Percentiles rank a stretch among this genome's conserved stretches.
phyloP scores from a whole-genome alignment of 2,329 filamentous ascomycete species.

The Exophiala calicioides region DNA sequence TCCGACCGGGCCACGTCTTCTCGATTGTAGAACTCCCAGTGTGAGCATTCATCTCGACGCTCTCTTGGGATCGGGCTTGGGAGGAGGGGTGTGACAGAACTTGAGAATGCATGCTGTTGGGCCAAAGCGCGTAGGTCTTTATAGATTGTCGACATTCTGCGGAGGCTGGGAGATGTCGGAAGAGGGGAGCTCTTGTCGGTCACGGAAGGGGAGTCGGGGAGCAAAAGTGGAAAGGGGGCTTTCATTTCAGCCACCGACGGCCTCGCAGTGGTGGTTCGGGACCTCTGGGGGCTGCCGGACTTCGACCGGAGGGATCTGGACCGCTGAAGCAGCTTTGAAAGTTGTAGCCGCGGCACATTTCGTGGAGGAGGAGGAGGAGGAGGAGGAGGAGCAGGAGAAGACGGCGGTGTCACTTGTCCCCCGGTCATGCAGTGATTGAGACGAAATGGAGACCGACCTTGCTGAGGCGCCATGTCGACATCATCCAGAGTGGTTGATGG shows the following conservation, averaged over 20 bases:
- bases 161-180: constrained; percentile 9
- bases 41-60: background rate
- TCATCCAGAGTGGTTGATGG: constrained; percentile 1
- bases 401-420: constrained; percentile 18
- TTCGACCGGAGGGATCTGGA: constrained; percentile 15
- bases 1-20: background rate
- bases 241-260: constrained; percentile 8
- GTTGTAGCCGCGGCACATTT: constrained; percentile 10
- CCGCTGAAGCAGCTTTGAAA: constrained; percentile 21
- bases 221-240: constrained; percentile 11
- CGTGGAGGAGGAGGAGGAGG: background rate
- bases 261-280: constrained; percentile 1
- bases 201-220: constrained; percentile 9
- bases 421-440: constrained; percentile 15
- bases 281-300: background rate
- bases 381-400: constrained; percentile 5
- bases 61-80: constrained; percentile 20
- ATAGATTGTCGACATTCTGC: constrained; percentile 22
- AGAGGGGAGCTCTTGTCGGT: constrained; percentile 2
- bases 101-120: constrained; percentile 5
- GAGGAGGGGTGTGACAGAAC: constrained; percentile 15
- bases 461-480: background rate
- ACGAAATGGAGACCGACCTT: constrained; percentile 5
- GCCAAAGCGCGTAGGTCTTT: constrained; percentile 19
- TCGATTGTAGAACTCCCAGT: constrained; percentile 14